phyloP scores from a whole-genome alignment of 331 rosid genomes.

The Prunus yedoensis region DNA sequence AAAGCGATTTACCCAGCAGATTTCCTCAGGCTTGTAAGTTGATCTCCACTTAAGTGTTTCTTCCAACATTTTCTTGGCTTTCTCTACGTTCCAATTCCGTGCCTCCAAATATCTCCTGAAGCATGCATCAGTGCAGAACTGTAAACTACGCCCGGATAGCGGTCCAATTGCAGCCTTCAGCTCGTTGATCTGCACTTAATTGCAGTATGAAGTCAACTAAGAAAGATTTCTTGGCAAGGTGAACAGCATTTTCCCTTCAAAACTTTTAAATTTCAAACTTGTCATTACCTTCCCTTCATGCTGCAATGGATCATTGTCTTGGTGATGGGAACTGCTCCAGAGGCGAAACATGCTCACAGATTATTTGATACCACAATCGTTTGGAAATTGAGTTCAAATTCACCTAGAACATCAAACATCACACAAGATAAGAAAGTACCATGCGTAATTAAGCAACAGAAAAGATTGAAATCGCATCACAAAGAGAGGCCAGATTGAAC shows the following conservation, averaged over 20 bases:
- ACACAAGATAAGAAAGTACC: background rate
- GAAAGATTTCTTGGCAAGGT: background rate
- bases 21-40: conserved; percentile 44
- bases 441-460: no score
- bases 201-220: background rate
- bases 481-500: no score
- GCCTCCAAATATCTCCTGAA: conserved; percentile 47
- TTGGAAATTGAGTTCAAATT: background rate
- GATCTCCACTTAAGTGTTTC: conserved; percentile 50
- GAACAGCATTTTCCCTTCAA: background rate
- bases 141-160: conserved; percentile 19
- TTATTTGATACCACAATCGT: background rate
- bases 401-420: conserved; percentile 11
- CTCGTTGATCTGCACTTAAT: conserved; percentile 34
- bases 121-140: conserved; percentile 44
- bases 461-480: no score
- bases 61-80: conserved; percentile 44
- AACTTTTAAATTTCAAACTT: background rate
- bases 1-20: conserved; percentile 38
- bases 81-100: conserved; percentile 40
- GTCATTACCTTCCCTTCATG: conserved; percentile 30
- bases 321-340: conserved; percentile 38
- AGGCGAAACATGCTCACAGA: conserved; percentile 33
- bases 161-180: conserved; percentile 38
- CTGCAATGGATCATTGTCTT: conserved; percentile 24